These are phyloP conservation scores for Ambrosia artemisiifolia DNA, from an alignment of 129 eudicot species.

Conservation along the genomic window DNA sequence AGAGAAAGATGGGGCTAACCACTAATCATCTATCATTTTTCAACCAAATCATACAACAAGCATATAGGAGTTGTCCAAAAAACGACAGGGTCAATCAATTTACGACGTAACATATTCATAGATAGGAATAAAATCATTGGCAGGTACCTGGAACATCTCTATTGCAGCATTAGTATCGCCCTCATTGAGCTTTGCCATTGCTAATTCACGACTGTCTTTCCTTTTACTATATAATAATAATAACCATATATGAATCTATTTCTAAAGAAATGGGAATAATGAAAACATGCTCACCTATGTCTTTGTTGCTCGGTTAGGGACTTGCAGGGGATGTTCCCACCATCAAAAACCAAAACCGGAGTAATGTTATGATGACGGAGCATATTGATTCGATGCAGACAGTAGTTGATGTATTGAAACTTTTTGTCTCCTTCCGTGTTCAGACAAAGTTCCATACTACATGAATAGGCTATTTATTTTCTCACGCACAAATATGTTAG, in stretches of 20 bases:
- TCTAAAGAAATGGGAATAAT: neutral
- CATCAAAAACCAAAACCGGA: conserved; percentile 90
- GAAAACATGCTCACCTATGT: conserved; percentile 32
- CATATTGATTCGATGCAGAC: conserved; percentile 72
- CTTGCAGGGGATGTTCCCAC: conserved; percentile 72
- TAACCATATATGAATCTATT: neutral
- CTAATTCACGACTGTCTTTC: conserved; percentile 56
- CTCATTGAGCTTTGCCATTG: conserved; percentile 70
- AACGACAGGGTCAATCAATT: too few species aligned
- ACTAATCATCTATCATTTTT: too few species aligned
- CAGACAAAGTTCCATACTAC: conserved; percentile 83
- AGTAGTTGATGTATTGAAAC: conserved; percentile 64
- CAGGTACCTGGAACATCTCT: conserved; percentile 76
- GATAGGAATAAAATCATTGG: neutral
- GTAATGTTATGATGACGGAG: conserved; percentile 67
- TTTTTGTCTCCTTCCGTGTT: conserved; percentile 77
- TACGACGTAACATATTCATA: too few species aligned
- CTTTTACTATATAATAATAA: conserved; percentile 41
- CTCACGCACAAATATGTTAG: neutral
- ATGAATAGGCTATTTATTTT: conserved; percentile 65
- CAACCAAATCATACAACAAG: too few species aligned
- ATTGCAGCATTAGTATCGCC: conserved; percentile 65
- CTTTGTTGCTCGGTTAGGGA: conserved; percentile 63
- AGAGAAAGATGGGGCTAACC: too few species aligned
- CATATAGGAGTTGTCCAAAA: too few species aligned